Conservation (phyloP, 805 yeast species). For the Candida fluviatilis region DNA sequence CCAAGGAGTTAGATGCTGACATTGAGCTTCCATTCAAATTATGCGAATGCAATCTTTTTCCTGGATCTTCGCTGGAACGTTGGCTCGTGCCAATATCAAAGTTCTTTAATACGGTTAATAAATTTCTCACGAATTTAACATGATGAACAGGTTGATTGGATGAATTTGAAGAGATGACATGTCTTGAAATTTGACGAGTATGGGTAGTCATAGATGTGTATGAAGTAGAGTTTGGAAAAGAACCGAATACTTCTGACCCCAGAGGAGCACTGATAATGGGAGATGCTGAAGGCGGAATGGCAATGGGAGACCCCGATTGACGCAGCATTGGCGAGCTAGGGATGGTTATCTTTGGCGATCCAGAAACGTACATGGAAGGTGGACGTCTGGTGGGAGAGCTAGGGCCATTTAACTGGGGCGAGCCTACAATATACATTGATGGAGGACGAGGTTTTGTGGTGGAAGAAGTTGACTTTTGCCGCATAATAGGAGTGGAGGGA, state of each 20-base stretch:
- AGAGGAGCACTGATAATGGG: neutral
- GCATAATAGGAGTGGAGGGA: neutral
- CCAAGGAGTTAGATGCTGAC: conserved; percentile 5
- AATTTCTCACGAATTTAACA: conserved; percentile 29
- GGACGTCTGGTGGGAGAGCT: neutral
- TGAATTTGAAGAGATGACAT: conserved; percentile 6
- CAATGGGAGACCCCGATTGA: neutral
- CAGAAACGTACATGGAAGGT: neutral
- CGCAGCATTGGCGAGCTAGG: neutral
- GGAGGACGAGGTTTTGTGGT: neutral
- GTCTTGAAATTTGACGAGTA: neutral
- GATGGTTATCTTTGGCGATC: neutral
- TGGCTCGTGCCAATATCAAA: conserved; percentile 31
- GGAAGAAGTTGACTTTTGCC: neutral
- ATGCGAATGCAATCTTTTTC: neutral
- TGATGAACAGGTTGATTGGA: conserved; percentile 25
- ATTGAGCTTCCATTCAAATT: conserved; percentile 1
- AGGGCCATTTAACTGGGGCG: neutral
- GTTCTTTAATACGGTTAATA: conserved; percentile 30
- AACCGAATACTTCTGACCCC: conserved; percentile 5
- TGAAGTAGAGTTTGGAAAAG: neutral
- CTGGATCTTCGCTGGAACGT: conserved; percentile 1
- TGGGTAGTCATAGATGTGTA: conserved; percentile 1
- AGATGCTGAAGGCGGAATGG: conserved; percentile 4
- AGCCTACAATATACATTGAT: neutral